phyloP scores from a whole-genome alignment of 2,329 filamentous ascomycete species.

The Mariannaea sp. region DNA sequence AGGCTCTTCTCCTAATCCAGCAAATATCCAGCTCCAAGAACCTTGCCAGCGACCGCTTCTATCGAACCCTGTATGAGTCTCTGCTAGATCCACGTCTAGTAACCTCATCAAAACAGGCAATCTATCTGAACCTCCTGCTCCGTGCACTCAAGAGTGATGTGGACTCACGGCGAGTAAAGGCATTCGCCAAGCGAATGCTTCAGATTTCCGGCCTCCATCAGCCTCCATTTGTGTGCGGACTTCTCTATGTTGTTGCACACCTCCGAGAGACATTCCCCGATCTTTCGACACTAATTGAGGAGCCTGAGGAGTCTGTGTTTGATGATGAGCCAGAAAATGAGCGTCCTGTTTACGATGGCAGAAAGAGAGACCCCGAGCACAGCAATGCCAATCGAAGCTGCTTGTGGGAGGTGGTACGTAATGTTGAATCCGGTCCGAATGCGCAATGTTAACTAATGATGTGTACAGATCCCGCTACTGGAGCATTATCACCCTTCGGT shows the following conservation, averaged over 20 bases:
- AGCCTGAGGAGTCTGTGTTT: conserved; percentile 71
- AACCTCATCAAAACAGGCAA: conserved; percentile 89
- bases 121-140: conserved; percentile 92
- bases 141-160: conserved; percentile 86
- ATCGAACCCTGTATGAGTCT: conserved; percentile 93
- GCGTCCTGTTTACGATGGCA: conserved; percentile 72
- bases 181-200: conserved; percentile 91
- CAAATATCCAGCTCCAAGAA: conserved; percentile 84
- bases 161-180: conserved; percentile 90
- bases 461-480: conserved; percentile 42
- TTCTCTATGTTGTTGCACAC: conserved; percentile 88
- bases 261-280: conserved; percentile 80
- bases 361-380: conserved; percentile 89
- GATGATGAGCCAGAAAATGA: conserved; percentile 62
- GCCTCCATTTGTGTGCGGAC: conserved; percentile 87
- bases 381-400: conserved; percentile 93
- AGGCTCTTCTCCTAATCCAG: conserved; percentile 92
- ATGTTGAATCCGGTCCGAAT: not conserved
- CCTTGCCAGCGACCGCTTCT: conserved; percentile 86
- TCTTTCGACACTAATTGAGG: conserved; percentile 75
- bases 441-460: conserved; percentile 29
- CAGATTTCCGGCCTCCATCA: conserved; percentile 89
- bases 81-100: conserved; percentile 86
- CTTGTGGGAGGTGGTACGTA: conserved; percentile 83
- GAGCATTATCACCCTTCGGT: conserved; percentile 94